Evolutionary conservation across 768 basidiomycete genomes (phyloP).

Genomic region (Leccinum subgranulosum): DNA sequence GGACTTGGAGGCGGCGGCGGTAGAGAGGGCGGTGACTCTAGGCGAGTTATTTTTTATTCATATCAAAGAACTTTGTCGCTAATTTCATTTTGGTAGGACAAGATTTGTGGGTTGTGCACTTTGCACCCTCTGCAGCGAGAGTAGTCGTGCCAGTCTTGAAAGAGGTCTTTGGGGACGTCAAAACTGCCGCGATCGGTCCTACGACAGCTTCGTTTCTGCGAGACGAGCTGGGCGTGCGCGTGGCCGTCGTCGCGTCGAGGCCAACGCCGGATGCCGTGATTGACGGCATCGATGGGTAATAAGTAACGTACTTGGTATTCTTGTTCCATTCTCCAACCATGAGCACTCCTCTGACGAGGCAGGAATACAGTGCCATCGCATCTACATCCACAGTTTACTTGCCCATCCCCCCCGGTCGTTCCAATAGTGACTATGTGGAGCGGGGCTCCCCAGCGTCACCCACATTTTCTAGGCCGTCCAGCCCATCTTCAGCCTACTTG

Average conservation of each 20-base stretch:
- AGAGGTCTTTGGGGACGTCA: conserved; percentile 38
- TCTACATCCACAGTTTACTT: conserved; percentile 25
- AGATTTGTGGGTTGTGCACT: conserved; percentile 69
- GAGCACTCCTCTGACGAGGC: conserved; percentile 25
- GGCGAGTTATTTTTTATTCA: conserved; percentile 15
- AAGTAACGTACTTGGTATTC: not conserved
- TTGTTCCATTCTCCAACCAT: conserved; percentile 11
- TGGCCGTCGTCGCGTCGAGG: conserved; percentile 53
- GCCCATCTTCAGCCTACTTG: conserved; percentile 25
- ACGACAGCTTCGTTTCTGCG: conserved; percentile 56
- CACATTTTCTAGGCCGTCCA: conserved; percentile 19
- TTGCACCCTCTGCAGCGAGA: conserved; percentile 70
- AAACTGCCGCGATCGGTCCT: conserved; percentile 64
- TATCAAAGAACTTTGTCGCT: not conserved
- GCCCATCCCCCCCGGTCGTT: conserved; percentile 7
- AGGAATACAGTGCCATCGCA: conserved; percentile 26
- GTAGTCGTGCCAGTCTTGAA: conserved; percentile 51
- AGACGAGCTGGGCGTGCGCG: conserved; percentile 42
- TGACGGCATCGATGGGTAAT: conserved; percentile 18
- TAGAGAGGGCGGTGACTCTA: conserved; percentile 25
- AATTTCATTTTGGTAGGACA: not conserved
- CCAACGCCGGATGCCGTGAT: conserved; percentile 55
- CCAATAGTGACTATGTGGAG: conserved; percentile 16
- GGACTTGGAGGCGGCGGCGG: conserved; percentile 36
- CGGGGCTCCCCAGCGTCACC: conserved; percentile 13